These are phyloP conservation scores for Amanita muscaria DNA, from an alignment of 768 basidiomycete genomes.

Conservation along the genomic window DNA sequence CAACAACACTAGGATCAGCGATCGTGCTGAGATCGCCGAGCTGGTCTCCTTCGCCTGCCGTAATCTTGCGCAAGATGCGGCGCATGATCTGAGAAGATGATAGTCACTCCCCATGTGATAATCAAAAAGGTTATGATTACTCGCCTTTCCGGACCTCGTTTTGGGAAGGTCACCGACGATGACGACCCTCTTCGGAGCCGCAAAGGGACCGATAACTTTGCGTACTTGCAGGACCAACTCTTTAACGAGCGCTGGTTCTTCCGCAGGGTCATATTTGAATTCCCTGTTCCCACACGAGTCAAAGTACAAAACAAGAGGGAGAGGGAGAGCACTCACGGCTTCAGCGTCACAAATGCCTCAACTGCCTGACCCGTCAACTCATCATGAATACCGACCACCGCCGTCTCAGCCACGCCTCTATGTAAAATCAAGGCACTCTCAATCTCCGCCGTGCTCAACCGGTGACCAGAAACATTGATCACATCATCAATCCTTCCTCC, in stretches of 20 bases:
- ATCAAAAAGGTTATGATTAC: conserved; percentile 9
- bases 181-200: conserved; percentile 89
- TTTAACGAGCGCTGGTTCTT: conserved; percentile 68
- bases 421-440: conserved; percentile 94
- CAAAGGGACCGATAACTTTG: conserved; percentile 97
- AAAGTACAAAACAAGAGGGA: not conserved
- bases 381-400: conserved; percentile 80
- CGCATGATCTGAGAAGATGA: conserved; percentile 66
- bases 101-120: not conserved
- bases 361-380: conserved; percentile 92
- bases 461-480: conserved; percentile 97
- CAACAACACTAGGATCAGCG: conserved; percentile 82
- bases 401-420: conserved; percentile 93
- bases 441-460: conserved; percentile 95
- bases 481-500: conserved; percentile 97
- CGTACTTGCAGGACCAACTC: conserved; percentile 93
- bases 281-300: conserved; percentile 39
- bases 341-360: conserved; percentile 89
- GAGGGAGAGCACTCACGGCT: conserved; percentile 55
- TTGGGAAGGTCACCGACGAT: conserved; percentile 84
- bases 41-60: conserved; percentile 89
- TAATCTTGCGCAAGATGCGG: conserved; percentile 93
- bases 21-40: conserved; percentile 92
- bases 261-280: conserved; percentile 62
- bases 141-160: conserved; percentile 89